Evolutionary conservation across 2,329 filamentous ascomycete species (phyloP).

Genomic region (Catunica adiposa): DNA sequence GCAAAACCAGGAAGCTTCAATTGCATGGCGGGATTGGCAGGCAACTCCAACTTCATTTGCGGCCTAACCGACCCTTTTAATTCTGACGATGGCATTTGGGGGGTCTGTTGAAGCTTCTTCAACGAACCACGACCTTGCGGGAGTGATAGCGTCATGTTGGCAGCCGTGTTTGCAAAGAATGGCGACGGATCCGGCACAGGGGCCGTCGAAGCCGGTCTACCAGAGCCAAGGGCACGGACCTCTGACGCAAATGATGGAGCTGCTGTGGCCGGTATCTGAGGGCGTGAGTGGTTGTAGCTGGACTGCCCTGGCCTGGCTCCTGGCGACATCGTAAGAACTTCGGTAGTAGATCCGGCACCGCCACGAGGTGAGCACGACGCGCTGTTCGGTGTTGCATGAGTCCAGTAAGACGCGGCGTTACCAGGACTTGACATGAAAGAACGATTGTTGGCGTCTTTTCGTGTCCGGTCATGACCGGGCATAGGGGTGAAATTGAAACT

Average conservation of each 20-base stretch:
- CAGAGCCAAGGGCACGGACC: no score
- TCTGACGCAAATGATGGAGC: no score
- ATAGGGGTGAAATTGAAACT: background rate
- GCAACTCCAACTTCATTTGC: background rate
- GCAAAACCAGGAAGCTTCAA: background rate
- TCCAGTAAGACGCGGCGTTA: no score
- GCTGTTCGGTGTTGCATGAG: no score
- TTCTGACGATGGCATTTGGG: background rate
- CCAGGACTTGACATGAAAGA: background rate
- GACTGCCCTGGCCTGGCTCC: no score
- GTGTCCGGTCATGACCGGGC: background rate
- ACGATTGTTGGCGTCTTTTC: background rate
- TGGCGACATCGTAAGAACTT: no score
- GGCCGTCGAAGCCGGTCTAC: background rate
- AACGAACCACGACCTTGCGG: background rate
- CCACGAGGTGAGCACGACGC: no score
- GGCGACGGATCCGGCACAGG: slow-evolving; percentile 4
- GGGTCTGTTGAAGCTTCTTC: background rate
- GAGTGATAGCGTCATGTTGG: slow-evolving; percentile 26
- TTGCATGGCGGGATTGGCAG: background rate
- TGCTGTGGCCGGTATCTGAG: no score
- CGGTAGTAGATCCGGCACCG: no score
- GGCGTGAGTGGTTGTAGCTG: no score
- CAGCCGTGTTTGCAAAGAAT: slow-evolving; percentile 17
- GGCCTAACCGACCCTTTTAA: background rate